Evolutionary conservation across 768 basidiomycete genomes (phyloP).

Genomic region (Pisolithus sp.): DNA sequence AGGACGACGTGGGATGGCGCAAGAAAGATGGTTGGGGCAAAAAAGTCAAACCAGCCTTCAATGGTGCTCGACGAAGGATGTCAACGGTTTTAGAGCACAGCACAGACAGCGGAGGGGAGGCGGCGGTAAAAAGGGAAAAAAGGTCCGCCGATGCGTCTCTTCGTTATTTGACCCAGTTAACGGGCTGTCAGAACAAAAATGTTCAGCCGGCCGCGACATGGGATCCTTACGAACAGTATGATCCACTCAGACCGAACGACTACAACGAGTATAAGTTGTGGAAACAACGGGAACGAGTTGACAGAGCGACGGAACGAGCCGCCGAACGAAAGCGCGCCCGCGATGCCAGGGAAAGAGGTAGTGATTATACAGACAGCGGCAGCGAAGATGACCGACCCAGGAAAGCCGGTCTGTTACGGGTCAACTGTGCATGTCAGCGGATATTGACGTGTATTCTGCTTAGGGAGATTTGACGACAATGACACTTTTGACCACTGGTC

Average conservation of each 20-base stretch:
- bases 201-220: slow-evolving; percentile 47
- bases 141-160: slow-evolving; percentile 36
- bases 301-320: slow-evolving; percentile 56
- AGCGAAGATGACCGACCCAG: slow-evolving; percentile 63
- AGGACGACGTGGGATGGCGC: slow-evolving; percentile 31
- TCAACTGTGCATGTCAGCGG: neutral
- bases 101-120: slow-evolving; percentile 50
- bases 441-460: slow-evolving; percentile 21
- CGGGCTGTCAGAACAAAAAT: slow-evolving; percentile 49
- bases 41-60: slow-evolving; percentile 84
- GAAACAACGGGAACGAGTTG: slow-evolving; percentile 70
- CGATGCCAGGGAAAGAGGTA: slow-evolving; percentile 39
- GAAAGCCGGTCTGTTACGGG: slow-evolving; percentile 49
- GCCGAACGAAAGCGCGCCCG: slow-evolving; percentile 55
- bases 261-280: slow-evolving; percentile 84
- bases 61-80: slow-evolving; percentile 87
- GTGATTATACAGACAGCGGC: slow-evolving; percentile 60
- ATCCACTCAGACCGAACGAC: slow-evolving; percentile 79
- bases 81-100: slow-evolving; percentile 71
- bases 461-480: slow-evolving; percentile 31
- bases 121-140: slow-evolving; percentile 51
- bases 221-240: slow-evolving; percentile 79
- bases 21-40: slow-evolving; percentile 70
- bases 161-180: neutral
- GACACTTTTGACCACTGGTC: slow-evolving; percentile 49